Conservation (phyloP, 2,329 filamentous ascomycete genomes). For the Aspergillus sp. region DNA sequence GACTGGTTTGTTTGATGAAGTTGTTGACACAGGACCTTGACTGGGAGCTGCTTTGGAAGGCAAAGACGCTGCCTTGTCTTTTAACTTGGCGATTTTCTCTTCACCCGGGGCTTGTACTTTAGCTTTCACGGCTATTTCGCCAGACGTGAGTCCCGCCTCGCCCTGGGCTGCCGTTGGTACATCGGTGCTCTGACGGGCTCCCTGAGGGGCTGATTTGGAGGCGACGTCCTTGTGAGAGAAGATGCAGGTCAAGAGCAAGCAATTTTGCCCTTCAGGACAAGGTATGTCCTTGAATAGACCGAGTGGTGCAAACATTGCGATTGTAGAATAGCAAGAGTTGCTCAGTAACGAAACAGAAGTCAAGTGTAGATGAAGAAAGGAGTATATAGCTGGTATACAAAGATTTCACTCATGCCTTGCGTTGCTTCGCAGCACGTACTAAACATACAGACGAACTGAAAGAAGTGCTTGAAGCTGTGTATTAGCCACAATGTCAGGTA, state of each 20-base stretch:
- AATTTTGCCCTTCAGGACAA: constrained; percentile 55
- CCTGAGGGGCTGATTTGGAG: constrained; percentile 12
- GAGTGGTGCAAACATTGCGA: constrained; percentile 56
- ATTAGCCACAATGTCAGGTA: neutral
- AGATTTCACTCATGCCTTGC: neutral
- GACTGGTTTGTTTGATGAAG: constrained; percentile 14
- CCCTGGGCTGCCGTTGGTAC: neutral
- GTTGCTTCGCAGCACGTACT: neutral
- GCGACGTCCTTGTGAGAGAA: constrained; percentile 53
- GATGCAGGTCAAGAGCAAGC: constrained; percentile 58
- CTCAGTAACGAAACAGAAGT: neutral
- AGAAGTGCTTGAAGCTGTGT: neutral
- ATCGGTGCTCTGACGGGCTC: constrained; percentile 18
- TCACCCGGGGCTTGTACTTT: neutral
- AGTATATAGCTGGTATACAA: neutral
- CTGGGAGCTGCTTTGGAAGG: neutral
- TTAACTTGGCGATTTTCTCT: neutral
- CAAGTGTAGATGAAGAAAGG: neutral
- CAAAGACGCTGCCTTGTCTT: neutral
- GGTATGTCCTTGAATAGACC: constrained; percentile 55
- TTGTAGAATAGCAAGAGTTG: neutral
- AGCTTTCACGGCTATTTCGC: constrained; percentile 1
- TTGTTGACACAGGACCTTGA: neutral
- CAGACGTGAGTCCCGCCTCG: neutral
- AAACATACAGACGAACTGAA: neutral